phyloP scores from a whole-genome alignment of 164 flowering plant species.

The Kingdonia uniflora region DNA sequence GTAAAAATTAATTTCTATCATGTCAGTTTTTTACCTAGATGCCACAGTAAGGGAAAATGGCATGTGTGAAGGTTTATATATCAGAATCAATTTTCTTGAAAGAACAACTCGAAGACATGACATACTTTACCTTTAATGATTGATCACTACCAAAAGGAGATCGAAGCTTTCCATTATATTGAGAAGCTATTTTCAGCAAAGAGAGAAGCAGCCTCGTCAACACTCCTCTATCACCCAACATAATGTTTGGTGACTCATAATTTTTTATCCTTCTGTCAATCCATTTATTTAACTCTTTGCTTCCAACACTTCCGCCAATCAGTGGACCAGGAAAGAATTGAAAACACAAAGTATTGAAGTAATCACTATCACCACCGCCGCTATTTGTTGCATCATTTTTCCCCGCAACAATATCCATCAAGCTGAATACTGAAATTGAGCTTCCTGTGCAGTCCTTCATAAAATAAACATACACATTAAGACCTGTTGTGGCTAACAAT shows the following conservation, averaged over 20 bases:
- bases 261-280: conserved; percentile 78
- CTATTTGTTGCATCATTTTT: conserved; percentile 21
- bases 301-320: conserved; percentile 78
- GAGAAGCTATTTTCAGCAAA: conserved; percentile 77
- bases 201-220: conserved; percentile 67
- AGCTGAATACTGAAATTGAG: conserved; percentile 57
- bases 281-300: conserved; percentile 84
- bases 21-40: too few species aligned
- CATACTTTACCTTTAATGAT: conserved; percentile 38
- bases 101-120: too few species aligned
- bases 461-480: conserved; percentile 7
- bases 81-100: too few species aligned
- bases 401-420: conserved; percentile 52
- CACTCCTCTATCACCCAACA: conserved; percentile 36
- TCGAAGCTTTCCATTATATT: conserved; percentile 90
- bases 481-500: too few species aligned
- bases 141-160: conserved; percentile 82
- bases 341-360: conserved; percentile 56
- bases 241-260: conserved; percentile 34
- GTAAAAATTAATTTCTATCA: too few species aligned
- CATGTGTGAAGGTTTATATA: too few species aligned
- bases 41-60: too few species aligned
- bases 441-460: conserved; percentile 51
- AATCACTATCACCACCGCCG: conserved; percentile 30
- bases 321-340: conserved; percentile 92